Evolutionary conservation across 106 monocot genomes (phyloP).

Genomic region (Posidonia australis): DNA sequence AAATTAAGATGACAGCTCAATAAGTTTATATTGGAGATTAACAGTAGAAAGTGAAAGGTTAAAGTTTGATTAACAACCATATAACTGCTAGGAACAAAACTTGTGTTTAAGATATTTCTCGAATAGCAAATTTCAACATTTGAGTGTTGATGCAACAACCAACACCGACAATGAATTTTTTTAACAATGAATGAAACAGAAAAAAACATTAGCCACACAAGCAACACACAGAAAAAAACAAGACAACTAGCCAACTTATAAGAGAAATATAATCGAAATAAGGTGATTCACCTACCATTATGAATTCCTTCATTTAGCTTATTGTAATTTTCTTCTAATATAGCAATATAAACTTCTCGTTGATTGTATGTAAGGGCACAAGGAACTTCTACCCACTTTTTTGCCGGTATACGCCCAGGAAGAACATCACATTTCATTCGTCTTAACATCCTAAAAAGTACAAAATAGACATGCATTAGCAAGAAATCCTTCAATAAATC

Average conservation of each 20-base stretch:
- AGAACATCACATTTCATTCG: conserved; percentile 42
- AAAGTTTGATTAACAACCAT: too few relatives aligned
- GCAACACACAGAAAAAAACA: background rate
- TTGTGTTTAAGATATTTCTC: too few relatives aligned
- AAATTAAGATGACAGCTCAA: too few relatives aligned
- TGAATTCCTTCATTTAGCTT: conserved; percentile 32
- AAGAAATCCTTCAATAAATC: too few relatives aligned
- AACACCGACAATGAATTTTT: too few relatives aligned
- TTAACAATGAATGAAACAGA: too few relatives aligned
- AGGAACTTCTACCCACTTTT: conserved; percentile 57
- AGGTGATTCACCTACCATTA: conserved; percentile 14
- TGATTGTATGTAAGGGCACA: conserved; percentile 37
- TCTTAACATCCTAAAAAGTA: conserved; percentile 35
- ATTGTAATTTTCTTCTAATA: conserved; percentile 37
- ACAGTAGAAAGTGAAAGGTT: too few relatives aligned
- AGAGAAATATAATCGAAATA: background rate
- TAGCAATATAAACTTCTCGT: conserved; percentile 45
- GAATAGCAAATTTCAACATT: too few relatives aligned
- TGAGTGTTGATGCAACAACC: too few relatives aligned
- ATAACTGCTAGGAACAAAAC: too few relatives aligned
- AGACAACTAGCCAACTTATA: conserved; percentile 2
- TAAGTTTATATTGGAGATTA: too few relatives aligned
- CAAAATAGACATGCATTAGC: background rate
- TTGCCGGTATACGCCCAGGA: conserved; percentile 23
- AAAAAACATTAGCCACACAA: background rate